Evolutionary conservation across 495 filamentous ascomycete genomes (phyloP).

Genomic region (Penicillium alfredii): DNA sequence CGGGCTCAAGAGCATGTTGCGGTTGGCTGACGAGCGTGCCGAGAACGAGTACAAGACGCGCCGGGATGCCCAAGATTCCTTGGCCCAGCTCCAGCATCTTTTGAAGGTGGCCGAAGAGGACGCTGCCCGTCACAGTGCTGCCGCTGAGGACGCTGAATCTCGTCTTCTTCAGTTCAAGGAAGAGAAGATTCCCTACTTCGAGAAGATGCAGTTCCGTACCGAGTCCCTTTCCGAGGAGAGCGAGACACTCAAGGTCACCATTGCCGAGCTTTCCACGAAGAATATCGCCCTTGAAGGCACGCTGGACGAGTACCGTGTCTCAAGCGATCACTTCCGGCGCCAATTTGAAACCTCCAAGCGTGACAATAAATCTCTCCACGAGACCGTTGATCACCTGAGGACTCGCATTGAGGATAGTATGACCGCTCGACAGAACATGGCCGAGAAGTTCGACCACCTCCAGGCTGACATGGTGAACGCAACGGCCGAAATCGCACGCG

Average conservation of each 20-base stretch:
- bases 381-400: conserved; percentile 60
- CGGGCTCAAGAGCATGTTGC: conserved; percentile 49
- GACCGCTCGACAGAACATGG: conserved; percentile 68
- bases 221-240: conserved; percentile 58
- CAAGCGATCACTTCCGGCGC: conserved; percentile 48
- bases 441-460: conserved; percentile 70
- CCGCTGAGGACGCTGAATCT: conserved; percentile 59
- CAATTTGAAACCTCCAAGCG: conserved; percentile 48
- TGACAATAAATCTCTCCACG: conserved; percentile 55
- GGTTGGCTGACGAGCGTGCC: conserved; percentile 43
- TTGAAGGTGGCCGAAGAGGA: conserved; percentile 72
- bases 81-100: conserved; percentile 62
- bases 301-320: conserved; percentile 56
- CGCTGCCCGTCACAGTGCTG: conserved; percentile 58
- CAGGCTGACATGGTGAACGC: conserved; percentile 78
- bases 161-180: conserved; percentile 48
- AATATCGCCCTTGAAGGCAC: conserved; percentile 53
- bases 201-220: conserved; percentile 51
- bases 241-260: conserved; percentile 57
- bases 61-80: conserved; percentile 63
- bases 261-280: conserved; percentile 55
- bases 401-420: conserved; percentile 80
- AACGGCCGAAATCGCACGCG: conserved; percentile 68
- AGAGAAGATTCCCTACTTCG: conserved; percentile 46
- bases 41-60: conserved; percentile 60